phyloP scores from a whole-genome alignment of 2,329 filamentous ascomycete species.

The Botrytis porri region DNA sequence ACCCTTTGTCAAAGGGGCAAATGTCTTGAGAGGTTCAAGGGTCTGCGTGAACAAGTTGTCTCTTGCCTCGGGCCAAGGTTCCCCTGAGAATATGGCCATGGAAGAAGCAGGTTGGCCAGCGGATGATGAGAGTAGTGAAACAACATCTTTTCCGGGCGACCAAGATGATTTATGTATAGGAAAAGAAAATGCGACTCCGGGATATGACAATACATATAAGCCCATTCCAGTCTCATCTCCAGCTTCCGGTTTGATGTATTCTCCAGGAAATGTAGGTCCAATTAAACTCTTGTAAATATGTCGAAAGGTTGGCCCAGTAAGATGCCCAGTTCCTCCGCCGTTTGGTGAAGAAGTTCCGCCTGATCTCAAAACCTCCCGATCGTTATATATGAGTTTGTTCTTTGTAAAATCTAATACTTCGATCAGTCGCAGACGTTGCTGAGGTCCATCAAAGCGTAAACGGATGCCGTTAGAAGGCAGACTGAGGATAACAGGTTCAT shows the following conservation, averaged over 20 bases:
- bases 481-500: slow-evolving; percentile 68
- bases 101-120: slow-evolving; percentile 73
- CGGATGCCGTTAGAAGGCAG: slow-evolving; percentile 85
- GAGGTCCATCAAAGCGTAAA: slow-evolving; percentile 87
- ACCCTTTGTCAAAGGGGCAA: slow-evolving; percentile 64
- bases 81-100: slow-evolving; percentile 87
- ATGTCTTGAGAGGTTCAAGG: slow-evolving; percentile 70
- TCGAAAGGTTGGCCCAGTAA: slow-evolving; percentile 70
- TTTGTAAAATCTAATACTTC: slow-evolving; percentile 90
- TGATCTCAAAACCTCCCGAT: slow-evolving; percentile 71
- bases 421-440: slow-evolving; percentile 86
- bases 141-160: slow-evolving; percentile 75
- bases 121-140: slow-evolving; percentile 77
- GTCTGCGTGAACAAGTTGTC: slow-evolving; percentile 71
- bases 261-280: slow-evolving; percentile 88
- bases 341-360: slow-evolving; percentile 42
- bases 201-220: slow-evolving; percentile 89
- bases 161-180: slow-evolving; percentile 71
- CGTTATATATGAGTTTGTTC: slow-evolving; percentile 78
- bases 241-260: slow-evolving; percentile 70
- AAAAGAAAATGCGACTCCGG: slow-evolving; percentile 91
- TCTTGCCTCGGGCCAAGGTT: slow-evolving; percentile 85
- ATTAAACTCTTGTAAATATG: slow-evolving; percentile 93
- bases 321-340: slow-evolving; percentile 33
- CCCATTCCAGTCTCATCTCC: slow-evolving; percentile 56